A percentile compares a stretch with the other conserved stretches of the same genome.
Evolutionary conservation across 441 rosid species (phyloP).

Genomic region (Populus hybrid): DNA sequence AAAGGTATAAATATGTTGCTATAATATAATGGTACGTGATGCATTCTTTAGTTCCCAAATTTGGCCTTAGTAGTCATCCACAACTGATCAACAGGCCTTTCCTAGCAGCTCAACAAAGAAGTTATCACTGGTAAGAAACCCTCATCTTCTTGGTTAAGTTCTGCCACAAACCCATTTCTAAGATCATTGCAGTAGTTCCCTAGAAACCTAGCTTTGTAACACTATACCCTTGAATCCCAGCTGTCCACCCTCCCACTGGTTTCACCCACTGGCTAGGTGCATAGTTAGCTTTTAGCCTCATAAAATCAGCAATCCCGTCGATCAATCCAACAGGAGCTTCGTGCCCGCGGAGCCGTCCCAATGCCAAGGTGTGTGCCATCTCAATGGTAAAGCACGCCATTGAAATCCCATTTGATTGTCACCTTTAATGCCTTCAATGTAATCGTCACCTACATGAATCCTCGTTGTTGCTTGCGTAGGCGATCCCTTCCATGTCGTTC

Average conservation of each 20-base stretch:
- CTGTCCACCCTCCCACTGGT: conserved; percentile 14
- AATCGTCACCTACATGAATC: conserved; percentile 11
- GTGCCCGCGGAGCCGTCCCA: conserved; percentile 8
- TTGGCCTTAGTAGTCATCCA: conserved; percentile 38
- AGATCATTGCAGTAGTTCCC: conserved; percentile 44
- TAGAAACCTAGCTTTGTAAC: conserved; percentile 51
- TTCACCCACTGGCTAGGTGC: conserved; percentile 18
- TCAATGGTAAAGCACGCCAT: conserved; percentile 19
- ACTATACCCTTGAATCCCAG: conserved; percentile 65
- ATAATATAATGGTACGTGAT: neutral
- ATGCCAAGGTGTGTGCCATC: conserved; percentile 35
- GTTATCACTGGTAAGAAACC: conserved; percentile 13
- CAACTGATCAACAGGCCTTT: conserved; percentile 29
- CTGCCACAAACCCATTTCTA: conserved; percentile 47
- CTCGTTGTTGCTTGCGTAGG: conserved; percentile 12
- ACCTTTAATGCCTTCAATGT: conserved; percentile 2
- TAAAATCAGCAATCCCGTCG: conserved; percentile 24
- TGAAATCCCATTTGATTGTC: conserved; percentile 18
- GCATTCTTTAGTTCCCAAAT: conserved; percentile 8
- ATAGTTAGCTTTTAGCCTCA: conserved; percentile 17
- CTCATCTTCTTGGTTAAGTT: conserved; percentile 45
- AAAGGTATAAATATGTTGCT: too few relatives aligned
- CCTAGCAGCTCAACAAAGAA: conserved; percentile 35
- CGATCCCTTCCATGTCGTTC: conserved; percentile 15
- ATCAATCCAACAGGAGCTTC: conserved; percentile 18